Evolutionary conservation across 2,329 filamentous ascomycete genomes (phyloP), one percentile per base, ranked within the genome.

Genomic region (Clarireedia sp.): DNA sequence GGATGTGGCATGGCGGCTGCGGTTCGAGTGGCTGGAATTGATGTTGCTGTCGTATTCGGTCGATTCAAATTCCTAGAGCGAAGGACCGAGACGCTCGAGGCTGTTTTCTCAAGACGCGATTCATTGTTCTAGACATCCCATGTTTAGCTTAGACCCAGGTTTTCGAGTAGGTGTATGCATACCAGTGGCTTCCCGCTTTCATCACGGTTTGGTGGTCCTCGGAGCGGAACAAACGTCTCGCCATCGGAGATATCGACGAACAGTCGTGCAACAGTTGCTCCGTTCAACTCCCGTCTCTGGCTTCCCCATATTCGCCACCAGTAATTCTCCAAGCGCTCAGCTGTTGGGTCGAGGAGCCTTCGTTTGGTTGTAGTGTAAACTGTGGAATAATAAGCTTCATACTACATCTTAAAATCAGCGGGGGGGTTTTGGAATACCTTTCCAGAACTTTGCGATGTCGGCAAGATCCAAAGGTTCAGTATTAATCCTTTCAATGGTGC

Each of bases 261-360:
- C 5, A 83, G 69, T 58, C 69, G 74, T 55, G 82, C 80, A 46
- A 85, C 71, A 12, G 74, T 73, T 36, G 70, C 71, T 40, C 78
- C 81, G 47, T 78, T 77, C 48, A 83, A 71, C 52, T 74, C 66
- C 36, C 77, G 62, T 43, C 57, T 57, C 49, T 59, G 58, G 57
- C 82, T 84, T 36, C 81, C 80, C 75, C 80, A 80, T 53, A 85
- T 79, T 63, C 83, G 81, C 77, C 80, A 84, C 81, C 81, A 85
- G 61, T 83, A 83, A 63, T 83, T 81, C 64, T 85, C 81, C 19
- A 84, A 70, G 17, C 82, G 79, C 57, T 77, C 78, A 26, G 81
- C 80, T 3, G 80, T 84, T n/a, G 81, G 81, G 62, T 85, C 81
- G 57, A 76, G 73, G 33, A 83, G 73, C 61, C 75, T 76, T 63